Conservation (phyloP, 306 rosid genomes). For the Acacia melanoxylon region DNA sequence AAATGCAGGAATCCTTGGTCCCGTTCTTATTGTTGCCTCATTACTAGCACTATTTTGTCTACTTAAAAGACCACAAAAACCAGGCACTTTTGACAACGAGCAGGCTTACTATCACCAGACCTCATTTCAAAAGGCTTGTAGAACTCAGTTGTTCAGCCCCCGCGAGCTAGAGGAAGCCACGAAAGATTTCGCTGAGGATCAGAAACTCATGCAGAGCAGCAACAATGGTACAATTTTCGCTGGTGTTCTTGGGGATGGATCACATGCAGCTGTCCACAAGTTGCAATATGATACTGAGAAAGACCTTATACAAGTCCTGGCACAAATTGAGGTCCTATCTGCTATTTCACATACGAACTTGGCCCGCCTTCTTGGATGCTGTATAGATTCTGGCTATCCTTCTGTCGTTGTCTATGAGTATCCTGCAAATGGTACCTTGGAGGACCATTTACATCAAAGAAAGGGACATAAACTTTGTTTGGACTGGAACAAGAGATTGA, state of each 20-base stretch:
- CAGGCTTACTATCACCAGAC: slow-evolving; percentile 53
- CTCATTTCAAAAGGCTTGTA: slow-evolving; percentile 61
- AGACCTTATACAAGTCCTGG: slow-evolving; percentile 58
- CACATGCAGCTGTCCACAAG: slow-evolving; percentile 73
- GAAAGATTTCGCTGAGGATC: slow-evolving; percentile 54
- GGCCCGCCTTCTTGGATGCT: slow-evolving; percentile 75
- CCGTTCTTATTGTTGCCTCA: slow-evolving; percentile 66
- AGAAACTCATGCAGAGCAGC: slow-evolving; percentile 54
- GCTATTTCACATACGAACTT: slow-evolving; percentile 57
- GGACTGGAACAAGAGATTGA: slow-evolving; percentile 79
- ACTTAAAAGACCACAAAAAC: slow-evolving; percentile 54
- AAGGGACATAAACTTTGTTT: slow-evolving; percentile 52
- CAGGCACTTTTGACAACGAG: slow-evolving; percentile 46
- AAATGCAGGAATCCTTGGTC: slow-evolving; percentile 82
- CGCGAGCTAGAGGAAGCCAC: slow-evolving; percentile 80
- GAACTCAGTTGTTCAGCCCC: slow-evolving; percentile 64
- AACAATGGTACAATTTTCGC: slow-evolving; percentile 57
- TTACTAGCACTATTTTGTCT: slow-evolving; percentile 57
- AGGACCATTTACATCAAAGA: slow-evolving; percentile 62
- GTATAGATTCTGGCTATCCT: slow-evolving; percentile 57
- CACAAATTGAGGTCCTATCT: slow-evolving; percentile 74
- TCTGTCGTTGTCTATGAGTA: slow-evolving; percentile 73
- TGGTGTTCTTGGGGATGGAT: slow-evolving; percentile 75
- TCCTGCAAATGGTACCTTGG: slow-evolving; percentile 73
- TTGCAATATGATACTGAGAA: slow-evolving; percentile 63